phyloP scores from a whole-genome alignment of 2,329 filamentous ascomycete species.

The Scedosporium minutisporum region DNA sequence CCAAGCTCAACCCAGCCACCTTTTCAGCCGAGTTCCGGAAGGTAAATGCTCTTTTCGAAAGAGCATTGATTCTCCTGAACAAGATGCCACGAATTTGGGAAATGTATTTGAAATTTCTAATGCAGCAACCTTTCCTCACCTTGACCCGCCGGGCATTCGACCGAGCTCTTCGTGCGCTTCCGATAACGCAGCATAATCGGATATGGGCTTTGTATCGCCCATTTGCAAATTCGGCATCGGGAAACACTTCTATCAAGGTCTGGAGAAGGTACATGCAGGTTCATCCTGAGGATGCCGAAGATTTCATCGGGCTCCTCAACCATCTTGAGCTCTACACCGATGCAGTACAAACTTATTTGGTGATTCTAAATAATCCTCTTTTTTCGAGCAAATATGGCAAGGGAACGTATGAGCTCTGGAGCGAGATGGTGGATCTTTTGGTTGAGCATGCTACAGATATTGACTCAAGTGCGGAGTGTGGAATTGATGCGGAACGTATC shows the following conservation, averaged over 20 bases:
- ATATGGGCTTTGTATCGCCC: constrained; percentile 89
- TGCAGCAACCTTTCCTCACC: constrained; percentile 86
- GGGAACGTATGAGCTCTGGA: constrained; percentile 94
- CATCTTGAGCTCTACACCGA: constrained; percentile 80
- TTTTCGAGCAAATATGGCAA: constrained; percentile 92
- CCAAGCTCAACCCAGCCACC: constrained; percentile 71
- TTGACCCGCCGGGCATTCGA: constrained; percentile 82
- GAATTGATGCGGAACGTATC: constrained; percentile 85
- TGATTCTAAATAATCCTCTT: constrained; percentile 78
- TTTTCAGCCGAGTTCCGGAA: constrained; percentile 79
- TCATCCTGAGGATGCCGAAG: constrained; percentile 88
- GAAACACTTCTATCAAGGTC: constrained; percentile 82
- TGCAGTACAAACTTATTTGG: constrained; percentile 83
- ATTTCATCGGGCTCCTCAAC: constrained; percentile 83
- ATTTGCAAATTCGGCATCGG: constrained; percentile 84
- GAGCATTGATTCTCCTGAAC: constrained; percentile 84
- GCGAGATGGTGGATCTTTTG: constrained; percentile 89
- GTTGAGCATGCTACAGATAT: constrained; percentile 85
- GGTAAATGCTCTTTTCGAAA: constrained; percentile 90
- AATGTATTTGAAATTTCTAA: constrained; percentile 86
- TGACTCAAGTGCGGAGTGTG: constrained; percentile 67
- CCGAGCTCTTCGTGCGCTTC: constrained; percentile 79
- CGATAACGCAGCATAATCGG: constrained; percentile 88
- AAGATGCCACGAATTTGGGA: constrained; percentile 99
- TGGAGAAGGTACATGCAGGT: constrained; percentile 97